These are phyloP conservation scores for Malbranchea cinnamomea DNA, from an alignment of 2,329 filamentous ascomycete genomes.

Conservation along the genomic window DNA sequence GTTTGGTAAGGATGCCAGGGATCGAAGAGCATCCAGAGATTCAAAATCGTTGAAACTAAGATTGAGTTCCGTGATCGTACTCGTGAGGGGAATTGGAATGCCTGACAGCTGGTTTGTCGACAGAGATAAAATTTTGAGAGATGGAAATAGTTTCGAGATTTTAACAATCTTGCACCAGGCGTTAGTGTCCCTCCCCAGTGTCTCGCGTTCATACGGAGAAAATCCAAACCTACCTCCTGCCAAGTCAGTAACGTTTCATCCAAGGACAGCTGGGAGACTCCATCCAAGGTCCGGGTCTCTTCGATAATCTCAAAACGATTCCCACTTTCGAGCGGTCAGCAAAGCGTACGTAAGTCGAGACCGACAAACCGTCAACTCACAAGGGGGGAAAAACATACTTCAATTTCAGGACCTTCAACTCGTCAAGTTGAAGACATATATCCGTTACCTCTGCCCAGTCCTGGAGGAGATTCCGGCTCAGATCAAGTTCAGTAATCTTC, in stretches of 20 bases:
- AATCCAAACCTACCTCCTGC: slow-evolving; percentile 40
- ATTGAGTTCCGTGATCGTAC: slow-evolving; percentile 29
- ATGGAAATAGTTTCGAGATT: slow-evolving; percentile 21
- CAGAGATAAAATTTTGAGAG: slow-evolving; percentile 19
- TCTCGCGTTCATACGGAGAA: too few relatives aligned
- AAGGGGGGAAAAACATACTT: slow-evolving; percentile 41
- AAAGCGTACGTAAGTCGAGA: slow-evolving; percentile 7
- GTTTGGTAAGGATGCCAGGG: slow-evolving; percentile 38
- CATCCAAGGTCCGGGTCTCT: slow-evolving; percentile 29
- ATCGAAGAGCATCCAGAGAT: slow-evolving; percentile 24
- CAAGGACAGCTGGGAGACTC: slow-evolving; percentile 46
- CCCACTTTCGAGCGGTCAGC: slow-evolving; percentile 37
- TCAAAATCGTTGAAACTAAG: slow-evolving; percentile 34
- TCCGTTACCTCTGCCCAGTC: slow-evolving; percentile 49
- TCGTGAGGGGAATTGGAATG: slow-evolving; percentile 17
- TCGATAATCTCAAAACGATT: slow-evolving; percentile 46
- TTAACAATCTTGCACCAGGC: slow-evolving; percentile 18
- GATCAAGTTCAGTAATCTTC: slow-evolving; percentile 56
- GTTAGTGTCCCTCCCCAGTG: slow-evolving; percentile 21
- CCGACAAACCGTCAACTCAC: too few relatives aligned
- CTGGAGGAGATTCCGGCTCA: slow-evolving; percentile 72
- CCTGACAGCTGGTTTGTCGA: slow-evolving; percentile 24
- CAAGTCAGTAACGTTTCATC: slow-evolving; percentile 54
- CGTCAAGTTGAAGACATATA: slow-evolving; percentile 57
- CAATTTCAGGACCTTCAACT: slow-evolving; percentile 50